Percentiles rank a stretch among this genome's conserved stretches.
Evolutionary conservation across 2,329 filamentous ascomycete species (phyloP).

Genomic region (Simplicillium aogashimaense): DNA sequence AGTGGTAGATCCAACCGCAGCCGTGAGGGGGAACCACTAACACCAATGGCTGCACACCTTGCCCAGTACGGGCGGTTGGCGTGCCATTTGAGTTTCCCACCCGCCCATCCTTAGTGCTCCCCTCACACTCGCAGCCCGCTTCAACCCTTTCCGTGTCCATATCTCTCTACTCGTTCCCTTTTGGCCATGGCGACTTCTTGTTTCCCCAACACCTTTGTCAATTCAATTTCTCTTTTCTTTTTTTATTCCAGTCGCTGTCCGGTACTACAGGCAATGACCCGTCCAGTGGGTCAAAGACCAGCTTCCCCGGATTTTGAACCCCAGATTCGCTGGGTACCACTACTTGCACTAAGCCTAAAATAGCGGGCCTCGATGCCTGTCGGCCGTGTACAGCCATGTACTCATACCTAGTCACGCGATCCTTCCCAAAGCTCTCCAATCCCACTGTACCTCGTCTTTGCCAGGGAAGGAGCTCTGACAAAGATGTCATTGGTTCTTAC

Average conservation of each 20-base stretch:
- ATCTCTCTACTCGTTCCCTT: neutral
- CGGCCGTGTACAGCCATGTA: neutral
- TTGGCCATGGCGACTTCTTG: neutral
- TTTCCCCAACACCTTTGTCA: neutral
- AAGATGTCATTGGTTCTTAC: neutral
- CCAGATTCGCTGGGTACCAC: slow-evolving; percentile 11
- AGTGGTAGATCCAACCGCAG: slow-evolving; percentile 1
- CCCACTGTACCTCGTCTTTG: neutral
- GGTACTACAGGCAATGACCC: slow-evolving; percentile 6
- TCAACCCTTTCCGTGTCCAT: neutral
- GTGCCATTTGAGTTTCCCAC: too few relatives aligned
- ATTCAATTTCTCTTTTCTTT: neutral
- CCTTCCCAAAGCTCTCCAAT: neutral
- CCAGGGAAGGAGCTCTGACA: neutral
- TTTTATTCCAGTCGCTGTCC: neutral
- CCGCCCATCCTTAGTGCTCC: too few relatives aligned
- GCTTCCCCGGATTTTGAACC: slow-evolving; percentile 16
- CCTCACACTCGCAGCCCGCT: too few relatives aligned
- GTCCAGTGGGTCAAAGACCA: slow-evolving; percentile 10
- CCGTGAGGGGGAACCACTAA: too few relatives aligned
- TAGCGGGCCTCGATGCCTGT: neutral
- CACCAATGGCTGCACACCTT: too few relatives aligned
- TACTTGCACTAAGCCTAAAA: slow-evolving; percentile 4
- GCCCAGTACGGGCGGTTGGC: too few relatives aligned
- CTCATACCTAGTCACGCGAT: neutral